Evolutionary conservation across 345 rosid genomes (phyloP).

Genomic region (Moricandia arvensis): DNA sequence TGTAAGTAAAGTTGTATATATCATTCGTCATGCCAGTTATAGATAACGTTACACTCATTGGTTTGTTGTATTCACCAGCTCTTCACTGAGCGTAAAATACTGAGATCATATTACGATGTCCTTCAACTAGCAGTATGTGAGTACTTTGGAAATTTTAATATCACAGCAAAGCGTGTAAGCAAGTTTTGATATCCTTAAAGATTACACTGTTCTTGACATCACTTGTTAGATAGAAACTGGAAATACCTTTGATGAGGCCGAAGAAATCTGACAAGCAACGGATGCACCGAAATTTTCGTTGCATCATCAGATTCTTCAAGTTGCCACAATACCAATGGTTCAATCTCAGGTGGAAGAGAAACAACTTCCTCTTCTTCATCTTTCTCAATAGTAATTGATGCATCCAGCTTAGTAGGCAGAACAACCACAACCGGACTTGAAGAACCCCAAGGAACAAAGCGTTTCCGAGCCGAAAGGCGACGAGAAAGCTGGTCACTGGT

Average conservation of each 20-base stretch:
- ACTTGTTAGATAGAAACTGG: conserved; percentile 11
- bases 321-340: conserved; percentile 85
- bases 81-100: background rate
- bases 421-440: conserved; percentile 57
- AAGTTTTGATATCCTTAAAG: conserved; percentile 6
- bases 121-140: background rate
- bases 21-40: conserved; percentile 1
- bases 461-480: conserved; percentile 82
- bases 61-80: background rate
- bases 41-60: background rate
- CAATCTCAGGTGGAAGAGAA: conserved; percentile 74
- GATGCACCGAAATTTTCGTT: conserved; percentile 65
- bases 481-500: conserved; percentile 63
- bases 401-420: conserved; percentile 40
- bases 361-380: conserved; percentile 58
- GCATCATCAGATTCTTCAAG: conserved; percentile 54
- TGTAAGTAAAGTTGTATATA: conserved; percentile 19
- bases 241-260: conserved; percentile 97
- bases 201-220: conserved; percentile 1
- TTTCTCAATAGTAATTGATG: conserved; percentile 29
- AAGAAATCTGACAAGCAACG: conserved; percentile 85
- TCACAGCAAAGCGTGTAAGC: background rate
- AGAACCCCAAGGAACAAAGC: conserved; percentile 96
- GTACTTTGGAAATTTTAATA: background rate
- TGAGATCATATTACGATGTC: background rate